Evolutionary conservation across 2,329 filamentous ascomycete species (phyloP).

Genomic region (Curvularia spicifera): DNA sequence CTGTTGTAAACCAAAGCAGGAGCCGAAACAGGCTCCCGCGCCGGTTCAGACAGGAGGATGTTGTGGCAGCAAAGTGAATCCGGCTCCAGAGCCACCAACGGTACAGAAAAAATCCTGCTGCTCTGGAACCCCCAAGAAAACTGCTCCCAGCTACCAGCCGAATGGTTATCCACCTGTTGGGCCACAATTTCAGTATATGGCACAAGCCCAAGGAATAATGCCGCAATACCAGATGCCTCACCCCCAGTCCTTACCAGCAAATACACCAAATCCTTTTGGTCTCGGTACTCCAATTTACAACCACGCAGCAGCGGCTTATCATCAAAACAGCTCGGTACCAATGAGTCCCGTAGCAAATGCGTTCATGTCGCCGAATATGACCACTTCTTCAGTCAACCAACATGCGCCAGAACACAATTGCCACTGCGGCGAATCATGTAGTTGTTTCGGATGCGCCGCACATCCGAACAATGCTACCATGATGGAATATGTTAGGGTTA

Average conservation of each 20-base stretch:
- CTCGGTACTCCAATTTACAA: constrained; percentile 46
- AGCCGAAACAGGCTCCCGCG: constrained; percentile 33
- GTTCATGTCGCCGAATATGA: constrained; percentile 32
- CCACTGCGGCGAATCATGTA: constrained; percentile 68
- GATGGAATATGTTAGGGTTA: constrained; percentile 57
- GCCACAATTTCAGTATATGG: constrained; percentile 30
- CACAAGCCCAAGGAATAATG: constrained; percentile 29
- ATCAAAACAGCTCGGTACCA: constrained; percentile 44
- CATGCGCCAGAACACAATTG: constrained; percentile 59
- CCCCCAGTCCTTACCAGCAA: constrained; percentile 20
- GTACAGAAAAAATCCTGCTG: constrained; percentile 43
- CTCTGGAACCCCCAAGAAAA: constrained; percentile 29
- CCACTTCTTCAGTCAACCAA: constrained; percentile 38
- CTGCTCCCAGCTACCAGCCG: constrained; percentile 14
- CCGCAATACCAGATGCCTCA: constrained; percentile 31
- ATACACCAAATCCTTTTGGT: constrained; percentile 31
- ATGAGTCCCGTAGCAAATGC: constrained; percentile 26
- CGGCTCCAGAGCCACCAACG: constrained; percentile 16
- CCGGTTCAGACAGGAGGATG: constrained; percentile 34
- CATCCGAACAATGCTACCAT: constrained; percentile 73
- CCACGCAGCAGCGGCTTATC: constrained; percentile 39
- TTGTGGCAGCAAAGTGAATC: constrained; percentile 38
- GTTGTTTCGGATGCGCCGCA: constrained; percentile 71
- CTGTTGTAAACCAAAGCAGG: constrained; percentile 43
- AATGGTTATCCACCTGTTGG: constrained; percentile 18